phyloP scores from a whole-genome alignment of 345 rosid genomes.

The Citrus mangshanensis region DNA sequence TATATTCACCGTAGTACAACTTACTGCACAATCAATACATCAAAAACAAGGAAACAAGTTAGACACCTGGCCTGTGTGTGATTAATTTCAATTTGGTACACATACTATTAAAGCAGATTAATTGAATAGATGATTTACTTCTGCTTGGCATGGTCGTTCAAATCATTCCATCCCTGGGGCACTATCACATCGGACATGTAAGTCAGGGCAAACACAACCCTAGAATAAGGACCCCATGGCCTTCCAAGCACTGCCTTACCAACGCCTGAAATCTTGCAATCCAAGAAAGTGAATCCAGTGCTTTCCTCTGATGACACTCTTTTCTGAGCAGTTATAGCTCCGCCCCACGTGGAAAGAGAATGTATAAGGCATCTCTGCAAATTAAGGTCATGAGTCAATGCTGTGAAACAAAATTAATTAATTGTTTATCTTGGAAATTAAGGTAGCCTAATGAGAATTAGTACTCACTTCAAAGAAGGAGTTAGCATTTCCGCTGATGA shows the following conservation, averaged over 20 bases:
- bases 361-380: slow-evolving; percentile 61
- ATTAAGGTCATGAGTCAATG: no score
- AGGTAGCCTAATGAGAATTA: not conserved
- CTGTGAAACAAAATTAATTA: no score
- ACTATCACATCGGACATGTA: slow-evolving; percentile 44
- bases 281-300: slow-evolving; percentile 64
- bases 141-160: slow-evolving; percentile 38
- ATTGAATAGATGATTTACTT: slow-evolving; percentile 25
- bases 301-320: slow-evolving; percentile 44
- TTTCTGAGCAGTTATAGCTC: slow-evolving; percentile 71
- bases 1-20: slow-evolving; percentile 54
- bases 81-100: no score
- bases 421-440: no score
- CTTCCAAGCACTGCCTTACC: slow-evolving; percentile 57
- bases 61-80: not conserved
- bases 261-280: slow-evolving; percentile 58
- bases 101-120: no score
- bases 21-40: slow-evolving; percentile 26
- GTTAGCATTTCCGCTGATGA: slow-evolving; percentile 63
- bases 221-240: slow-evolving; percentile 77
- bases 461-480: slow-evolving; percentile 59
- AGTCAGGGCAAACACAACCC: slow-evolving; percentile 58
- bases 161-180: slow-evolving; percentile 69
- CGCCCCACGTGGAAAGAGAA: slow-evolving; percentile 40
- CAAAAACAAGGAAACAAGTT: not conserved